A percentile compares a stretch with the other conserved stretches of the same genome.
Conservation (phyloP, 495 filamentous ascomycete species). For the Aspergillus steynii region DNA sequence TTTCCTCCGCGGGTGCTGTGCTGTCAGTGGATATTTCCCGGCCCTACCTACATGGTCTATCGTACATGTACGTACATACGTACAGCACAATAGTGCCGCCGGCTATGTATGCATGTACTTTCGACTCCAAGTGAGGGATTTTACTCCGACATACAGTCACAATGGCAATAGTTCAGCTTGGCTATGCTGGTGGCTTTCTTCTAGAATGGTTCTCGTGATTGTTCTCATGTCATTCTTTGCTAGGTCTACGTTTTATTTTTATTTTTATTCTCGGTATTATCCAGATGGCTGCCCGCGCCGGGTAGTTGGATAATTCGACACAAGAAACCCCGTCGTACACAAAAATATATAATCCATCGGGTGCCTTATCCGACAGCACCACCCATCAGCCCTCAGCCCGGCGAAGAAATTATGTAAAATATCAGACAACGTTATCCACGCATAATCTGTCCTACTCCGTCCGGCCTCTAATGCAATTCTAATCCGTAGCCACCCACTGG, state of each 20-base stretch:
- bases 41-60: too few species aligned
- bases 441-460: not conserved
- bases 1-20: not conserved
- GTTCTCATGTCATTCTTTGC: not conserved
- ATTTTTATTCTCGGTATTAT: not conserved
- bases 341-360: too few species aligned
- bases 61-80: too few species aligned
- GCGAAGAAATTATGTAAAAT: not conserved
- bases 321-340: too few species aligned
- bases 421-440: not conserved
- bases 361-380: not conserved
- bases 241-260: constrained; percentile 13
- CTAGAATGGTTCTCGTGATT: constrained; percentile 20
- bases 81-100: too few species aligned
- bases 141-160: not conserved
- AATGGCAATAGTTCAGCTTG: not conserved
- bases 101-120: too few species aligned
- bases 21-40: not conserved
- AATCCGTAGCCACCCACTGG: not conserved
- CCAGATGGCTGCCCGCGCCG: too few species aligned
- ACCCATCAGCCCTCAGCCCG: not conserved
- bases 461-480: not conserved
- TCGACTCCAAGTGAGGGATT: not conserved
- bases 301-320: too few species aligned
- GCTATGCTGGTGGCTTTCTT: constrained; percentile 3